phyloP scores from a whole-genome alignment of 2,329 filamentous ascomycete genomes.

The Aspergillus hiratsukae region DNA sequence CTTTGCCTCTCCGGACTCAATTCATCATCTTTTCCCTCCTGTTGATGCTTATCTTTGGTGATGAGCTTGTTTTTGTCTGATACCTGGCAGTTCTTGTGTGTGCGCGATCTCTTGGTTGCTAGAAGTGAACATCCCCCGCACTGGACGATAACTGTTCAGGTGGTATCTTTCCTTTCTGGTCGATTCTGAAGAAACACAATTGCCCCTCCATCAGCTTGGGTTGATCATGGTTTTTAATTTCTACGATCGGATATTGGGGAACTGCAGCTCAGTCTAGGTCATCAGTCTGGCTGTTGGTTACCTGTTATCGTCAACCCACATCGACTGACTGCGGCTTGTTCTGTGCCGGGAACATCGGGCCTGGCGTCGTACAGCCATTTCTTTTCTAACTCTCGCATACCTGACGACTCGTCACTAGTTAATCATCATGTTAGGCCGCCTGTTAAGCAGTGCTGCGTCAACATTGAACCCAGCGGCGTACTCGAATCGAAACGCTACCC shows the following conservation, averaged over 20 bases:
- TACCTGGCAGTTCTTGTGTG: not conserved
- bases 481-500: conserved; percentile 32
- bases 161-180: not conserved
- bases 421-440: conserved; percentile 39
- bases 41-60: not conserved
- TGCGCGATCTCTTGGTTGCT: not conserved
- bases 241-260: conserved; percentile 31
- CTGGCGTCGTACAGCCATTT: not conserved
- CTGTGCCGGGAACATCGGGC: not conserved
- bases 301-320: not conserved
- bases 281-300: conserved; percentile 24
- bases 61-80: not conserved
- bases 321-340: conserved; percentile 2
- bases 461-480: conserved; percentile 41
- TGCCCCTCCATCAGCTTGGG: conserved; percentile 8
- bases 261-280: conserved; percentile 27
- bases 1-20: conserved; percentile 2
- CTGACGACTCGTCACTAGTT: not conserved
- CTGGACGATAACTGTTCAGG: not conserved
- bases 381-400: not conserved
- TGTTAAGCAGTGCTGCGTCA: conserved; percentile 41
- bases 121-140: conserved; percentile 1
- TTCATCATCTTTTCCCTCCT: not conserved
- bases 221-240: conserved; percentile 25
- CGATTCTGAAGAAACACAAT: not conserved